Evolutionary conservation across 345 rosid genomes (phyloP).

Genomic region (Dovyalis caffra): DNA sequence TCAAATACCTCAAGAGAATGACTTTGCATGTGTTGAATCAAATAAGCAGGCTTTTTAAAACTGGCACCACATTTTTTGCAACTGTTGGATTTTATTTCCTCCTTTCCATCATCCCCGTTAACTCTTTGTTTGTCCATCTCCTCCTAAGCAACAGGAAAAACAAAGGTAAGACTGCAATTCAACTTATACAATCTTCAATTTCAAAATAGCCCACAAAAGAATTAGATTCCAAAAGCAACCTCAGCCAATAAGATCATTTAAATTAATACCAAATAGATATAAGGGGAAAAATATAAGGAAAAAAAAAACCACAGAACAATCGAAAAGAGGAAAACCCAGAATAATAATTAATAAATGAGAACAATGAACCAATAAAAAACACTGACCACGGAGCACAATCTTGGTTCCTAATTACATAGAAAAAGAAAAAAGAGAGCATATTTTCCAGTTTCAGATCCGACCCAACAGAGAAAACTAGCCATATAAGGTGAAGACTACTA

Average conservation of each 20-base stretch:
- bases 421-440: not conserved
- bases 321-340: not conserved
- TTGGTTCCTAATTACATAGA: not conserved
- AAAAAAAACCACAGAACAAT: not conserved
- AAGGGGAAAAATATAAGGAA: not conserved
- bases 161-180: not conserved
- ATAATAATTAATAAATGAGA: not conserved
- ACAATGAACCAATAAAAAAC: not conserved
- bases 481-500: not conserved
- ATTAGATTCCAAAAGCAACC: not conserved
- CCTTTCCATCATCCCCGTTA: conserved; percentile 26
- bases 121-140: conserved; percentile 22
- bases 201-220: not conserved
- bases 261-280: too few relatives aligned
- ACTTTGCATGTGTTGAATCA: conserved; percentile 79
- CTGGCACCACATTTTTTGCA: conserved; percentile 68
- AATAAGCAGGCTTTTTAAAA: conserved; percentile 78
- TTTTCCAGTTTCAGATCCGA: not conserved
- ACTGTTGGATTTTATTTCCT: conserved; percentile 24
- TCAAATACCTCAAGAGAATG: conserved; percentile 70
- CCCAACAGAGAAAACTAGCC: not conserved
- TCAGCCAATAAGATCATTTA: not conserved
- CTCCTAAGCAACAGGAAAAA: conserved; percentile 9
- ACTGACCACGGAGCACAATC: not conserved
- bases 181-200: not conserved